Evolutionary conservation across 768 basidiomycete genomes (phyloP).

Genomic region (Russula abietina): DNA sequence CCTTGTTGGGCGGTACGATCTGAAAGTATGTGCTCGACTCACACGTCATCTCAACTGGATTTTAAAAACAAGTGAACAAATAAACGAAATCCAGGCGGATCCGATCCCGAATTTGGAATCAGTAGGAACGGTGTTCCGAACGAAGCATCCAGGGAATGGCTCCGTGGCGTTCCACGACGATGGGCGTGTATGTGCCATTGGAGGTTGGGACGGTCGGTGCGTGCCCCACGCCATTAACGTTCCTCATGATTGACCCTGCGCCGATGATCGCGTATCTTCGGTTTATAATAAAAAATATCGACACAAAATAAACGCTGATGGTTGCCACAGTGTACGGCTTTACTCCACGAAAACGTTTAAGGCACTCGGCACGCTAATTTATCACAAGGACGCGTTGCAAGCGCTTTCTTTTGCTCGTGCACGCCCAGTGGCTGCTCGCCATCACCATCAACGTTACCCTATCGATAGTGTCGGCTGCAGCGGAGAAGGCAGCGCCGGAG

Average conservation of each 20-base stretch:
- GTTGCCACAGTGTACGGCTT: constrained; percentile 56
- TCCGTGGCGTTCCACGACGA: constrained; percentile 70
- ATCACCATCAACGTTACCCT: not conserved
- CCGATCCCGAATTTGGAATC: constrained; percentile 17
- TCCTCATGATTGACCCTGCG: not conserved
- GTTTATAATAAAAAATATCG: not conserved
- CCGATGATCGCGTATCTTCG: not conserved
- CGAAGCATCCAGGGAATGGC: constrained; percentile 75
- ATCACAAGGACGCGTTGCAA: constrained; percentile 78
- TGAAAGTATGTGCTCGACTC: constrained; percentile 38
- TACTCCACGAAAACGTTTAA: constrained; percentile 79
- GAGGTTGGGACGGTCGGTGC: constrained; percentile 92
- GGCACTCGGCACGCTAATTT: constrained; percentile 73
- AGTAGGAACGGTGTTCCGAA: constrained; percentile 42
- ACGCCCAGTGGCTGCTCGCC: not conserved
- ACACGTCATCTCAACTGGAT: not conserved
- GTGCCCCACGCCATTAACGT: constrained; percentile 27
- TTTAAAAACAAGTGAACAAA: not conserved
- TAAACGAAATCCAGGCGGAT: not conserved
- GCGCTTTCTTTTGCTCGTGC: constrained; percentile 60
- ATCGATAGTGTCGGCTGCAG: no score
- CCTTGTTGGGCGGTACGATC: constrained; percentile 57
- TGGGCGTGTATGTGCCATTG: constrained; percentile 77
- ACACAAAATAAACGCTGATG: not conserved
- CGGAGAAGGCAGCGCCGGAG: not conserved